Percentiles rank a stretch among this genome's conserved stretches.
Evolutionary conservation across 352 stramenopile species (phyloP).

Genomic region (Phytophthora pisi): DNA sequence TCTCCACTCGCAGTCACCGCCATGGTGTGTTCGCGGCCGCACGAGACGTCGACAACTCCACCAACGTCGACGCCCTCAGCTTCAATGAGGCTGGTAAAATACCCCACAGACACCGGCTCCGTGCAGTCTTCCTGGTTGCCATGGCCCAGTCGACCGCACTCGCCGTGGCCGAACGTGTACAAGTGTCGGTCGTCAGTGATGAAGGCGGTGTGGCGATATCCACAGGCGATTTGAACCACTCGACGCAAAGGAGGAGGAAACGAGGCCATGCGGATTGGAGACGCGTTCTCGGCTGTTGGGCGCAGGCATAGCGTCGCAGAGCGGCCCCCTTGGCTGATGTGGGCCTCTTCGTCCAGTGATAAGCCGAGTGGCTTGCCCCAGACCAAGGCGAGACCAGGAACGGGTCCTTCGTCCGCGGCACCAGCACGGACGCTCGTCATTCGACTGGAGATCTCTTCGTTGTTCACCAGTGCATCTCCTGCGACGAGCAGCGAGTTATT

Average conservation of each 20-base stretch:
- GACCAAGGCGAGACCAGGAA: conserved; percentile 58
- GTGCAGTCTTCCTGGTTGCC: conserved; percentile 58
- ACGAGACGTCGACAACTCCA: conserved; percentile 61
- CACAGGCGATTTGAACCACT: conserved; percentile 74
- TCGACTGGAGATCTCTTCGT: conserved; percentile 28
- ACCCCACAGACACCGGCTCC: conserved; percentile 53
- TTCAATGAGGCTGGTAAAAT: conserved; percentile 58
- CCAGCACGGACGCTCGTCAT: conserved; percentile 23
- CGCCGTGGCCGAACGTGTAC: conserved; percentile 83
- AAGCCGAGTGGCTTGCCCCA: conserved; percentile 68
- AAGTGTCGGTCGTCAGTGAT: conserved; percentile 68
- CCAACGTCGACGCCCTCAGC: conserved; percentile 40
- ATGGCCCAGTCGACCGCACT: conserved; percentile 80
- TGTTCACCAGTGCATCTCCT: conserved; percentile 35
- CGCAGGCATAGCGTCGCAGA: conserved; percentile 14
- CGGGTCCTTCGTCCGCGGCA: conserved; percentile 12
- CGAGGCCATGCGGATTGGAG: conserved; percentile 40
- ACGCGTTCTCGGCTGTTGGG: conserved; percentile 13
- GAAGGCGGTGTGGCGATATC: conserved; percentile 79
- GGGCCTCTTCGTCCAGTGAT: conserved; percentile 69
- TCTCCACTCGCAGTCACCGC: conserved; percentile 65
- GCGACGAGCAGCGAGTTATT: conserved; percentile 47
- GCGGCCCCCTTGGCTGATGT: conserved; percentile 21
- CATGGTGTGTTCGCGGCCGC: conserved; percentile 89
- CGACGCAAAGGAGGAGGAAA: conserved; percentile 59